Percentiles rank a stretch among this genome's conserved stretches.
These are phyloP conservation scores for Cyberlindnera mississippiensis DNA, from an alignment of 805 yeast genomes.

Conservation along the genomic window DNA sequence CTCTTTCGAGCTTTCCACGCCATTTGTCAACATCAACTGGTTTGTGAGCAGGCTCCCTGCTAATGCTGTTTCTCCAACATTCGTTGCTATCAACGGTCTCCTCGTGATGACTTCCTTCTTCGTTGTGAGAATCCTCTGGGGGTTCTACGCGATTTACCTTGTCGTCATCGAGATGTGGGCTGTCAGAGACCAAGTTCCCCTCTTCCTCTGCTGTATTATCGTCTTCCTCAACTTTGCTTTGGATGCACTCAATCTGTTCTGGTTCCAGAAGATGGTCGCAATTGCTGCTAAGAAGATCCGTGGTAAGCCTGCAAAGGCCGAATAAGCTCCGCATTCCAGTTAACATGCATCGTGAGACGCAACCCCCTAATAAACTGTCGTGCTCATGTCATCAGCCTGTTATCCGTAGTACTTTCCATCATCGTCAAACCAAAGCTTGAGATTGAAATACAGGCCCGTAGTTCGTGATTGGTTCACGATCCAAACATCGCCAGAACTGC, in stretches of 20 bases:
- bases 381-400: too few species aligned
- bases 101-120: constrained; percentile 68
- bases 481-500: too few species aligned
- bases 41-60: constrained; percentile 74
- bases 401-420: too few species aligned
- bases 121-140: constrained; percentile 79
- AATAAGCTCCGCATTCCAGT: not conserved
- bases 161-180: constrained; percentile 46
- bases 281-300: constrained; percentile 58
- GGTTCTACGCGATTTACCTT: constrained; percentile 62
- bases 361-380: too few species aligned
- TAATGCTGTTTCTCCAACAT: constrained; percentile 51
- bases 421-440: too few species aligned
- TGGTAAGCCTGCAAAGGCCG: constrained; percentile 8
- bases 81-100: constrained; percentile 67
- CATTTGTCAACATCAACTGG: constrained; percentile 95
- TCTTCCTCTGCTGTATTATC: constrained; percentile 44
- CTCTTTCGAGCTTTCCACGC: constrained; percentile 84
- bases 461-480: too few species aligned
- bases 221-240: constrained; percentile 58
- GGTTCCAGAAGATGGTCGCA: constrained; percentile 86
- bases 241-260: constrained; percentile 65
- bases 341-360: too few species aligned
- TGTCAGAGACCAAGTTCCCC: constrained; percentile 42
- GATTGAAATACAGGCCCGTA: too few species aligned